Base-by-base conservation (phyloP, 345 rosid genomes). In the Ceriops tagal region DNA sequence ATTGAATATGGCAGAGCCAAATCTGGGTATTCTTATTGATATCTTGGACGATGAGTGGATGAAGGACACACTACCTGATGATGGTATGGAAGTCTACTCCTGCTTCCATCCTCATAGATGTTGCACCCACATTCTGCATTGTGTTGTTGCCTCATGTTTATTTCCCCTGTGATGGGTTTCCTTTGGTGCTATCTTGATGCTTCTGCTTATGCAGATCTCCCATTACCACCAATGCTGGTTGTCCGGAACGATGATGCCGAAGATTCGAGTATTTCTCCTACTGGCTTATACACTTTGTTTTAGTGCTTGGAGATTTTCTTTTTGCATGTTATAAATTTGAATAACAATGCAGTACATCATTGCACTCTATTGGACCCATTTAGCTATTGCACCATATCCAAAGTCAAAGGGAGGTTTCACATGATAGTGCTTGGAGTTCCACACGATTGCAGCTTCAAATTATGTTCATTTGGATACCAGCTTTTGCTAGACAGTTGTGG, bases 1-100 rank as follows among this genome's bases (percentile, higher is more conserved):
- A 53, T 32, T 34, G 71, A 59, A 21, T 55, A 93, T 91, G 98
- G 83, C 92, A 9, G 96, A 89, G 66, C 16, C 86, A 71, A 88
- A 81, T 77, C 67, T 85, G 69, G 99, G 97, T 24, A 76, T 95
- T 78, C 93, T 95, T 61, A 84, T 92, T 46, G 99, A 95, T 77
- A 77, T 92, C 30, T 88, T 92, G 72, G 99, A 95, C 56, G 97
- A 92, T 68, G 97, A 95, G 66, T 95, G 99, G 97, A 88, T 90
- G 99, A 79, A 90, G 59, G 96, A 92, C 79, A 89, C 97, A 73
- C 78, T 95, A 24, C 97, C 97, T 68, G 82, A 83, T 76, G 99
- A 95, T 64, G 96, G 99, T 95, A 84, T 65, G 18, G 49, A 10
- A 24, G 30, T 7, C 59, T 22, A 8, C 35, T 53, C 59, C 20